These are phyloP conservation scores for Candida germanica DNA, from an alignment of 805 yeast species.

Conservation along the genomic window DNA sequence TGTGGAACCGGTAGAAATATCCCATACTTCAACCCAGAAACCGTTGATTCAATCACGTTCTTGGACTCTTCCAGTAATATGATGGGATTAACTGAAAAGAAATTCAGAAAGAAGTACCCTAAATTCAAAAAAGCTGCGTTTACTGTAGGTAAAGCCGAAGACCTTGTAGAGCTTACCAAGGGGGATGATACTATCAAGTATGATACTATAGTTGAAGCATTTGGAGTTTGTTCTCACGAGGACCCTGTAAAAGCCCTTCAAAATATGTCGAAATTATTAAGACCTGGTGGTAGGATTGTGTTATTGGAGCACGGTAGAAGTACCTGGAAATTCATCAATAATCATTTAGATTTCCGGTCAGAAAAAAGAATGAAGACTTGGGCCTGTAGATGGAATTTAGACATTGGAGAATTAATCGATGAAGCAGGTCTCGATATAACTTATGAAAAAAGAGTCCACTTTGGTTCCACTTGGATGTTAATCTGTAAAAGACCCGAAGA, in stretches of 20 bases:
- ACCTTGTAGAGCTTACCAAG: constrained; percentile 56
- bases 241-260: constrained; percentile 82
- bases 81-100: constrained; percentile 76
- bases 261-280: constrained; percentile 68
- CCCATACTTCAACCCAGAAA: constrained; percentile 60
- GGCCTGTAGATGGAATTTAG: constrained; percentile 98
- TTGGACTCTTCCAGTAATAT: constrained; percentile 81
- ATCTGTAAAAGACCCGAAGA: constrained; percentile 76
- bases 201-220: constrained; percentile 90
- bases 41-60: constrained; percentile 72
- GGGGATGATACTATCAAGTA: constrained; percentile 50
- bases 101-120: constrained; percentile 69
- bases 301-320: constrained; percentile 93
- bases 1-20: constrained; percentile 96
- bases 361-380: constrained; percentile 80
- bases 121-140: constrained; percentile 71
- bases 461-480: constrained; percentile 90
- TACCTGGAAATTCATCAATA: constrained; percentile 71
- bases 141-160: constrained; percentile 88
- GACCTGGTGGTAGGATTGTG: constrained; percentile 87
- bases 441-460: constrained; percentile 74
- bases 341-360: constrained; percentile 77
- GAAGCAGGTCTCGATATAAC: constrained; percentile 82
- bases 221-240: constrained; percentile 93
- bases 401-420: constrained; percentile 82